Base-by-base conservation (phyloP, 805 yeast species). In the Suhomyces faveliae region DNA sequence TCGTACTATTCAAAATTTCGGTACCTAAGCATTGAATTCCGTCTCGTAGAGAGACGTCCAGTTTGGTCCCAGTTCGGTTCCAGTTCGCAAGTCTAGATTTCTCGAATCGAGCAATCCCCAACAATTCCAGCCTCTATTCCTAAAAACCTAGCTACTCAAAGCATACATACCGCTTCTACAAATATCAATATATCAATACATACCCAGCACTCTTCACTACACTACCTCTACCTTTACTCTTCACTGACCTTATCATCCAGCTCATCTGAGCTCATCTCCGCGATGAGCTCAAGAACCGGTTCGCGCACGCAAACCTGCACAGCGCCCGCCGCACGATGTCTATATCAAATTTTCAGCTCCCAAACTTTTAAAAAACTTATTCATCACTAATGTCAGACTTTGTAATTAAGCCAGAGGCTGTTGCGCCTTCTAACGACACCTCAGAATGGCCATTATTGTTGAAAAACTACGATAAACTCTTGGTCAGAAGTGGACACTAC, bases 401-500 rank as follows among this genome's bases (percentile, higher is more conserved):
- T 66, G 78, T 85, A 70, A 91, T 91, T 74, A 89, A 89, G 79
- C 98, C 98, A 51, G 96, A 89, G 68, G 76, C 78, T 57, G 79
- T 83, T 54, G 79, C 84, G 50, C 87, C 96, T 35, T 74, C 91
- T 33, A 83, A 83, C 57, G 94, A 91, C 71, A 85, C 98, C 50
- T 83, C 95, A 50, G 89, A 87, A 59, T 94, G 98, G 98, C 99
- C 99, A 25, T 79, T 94, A 61, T 78, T 94, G 60, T 78, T 94
- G 69, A 94, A 94, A 70, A 85, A 92, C 77, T 94, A 85, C 71
- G 98, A 94, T 77, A 87, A 91, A 73, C 77, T 94, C 50, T 78
- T 91, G 54, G 97, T 94, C 47, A 87, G 99, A 78, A 85, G 95
- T 51, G 96, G 96, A 41, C 99, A 94, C 68, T 92, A 94, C 69